Percentiles rank a stretch among this genome's conserved stretches.
These are phyloP conservation scores for Leucosporidium creatinivorum DNA, from an alignment of 768 basidiomycete genomes.

Conservation along the genomic window DNA sequence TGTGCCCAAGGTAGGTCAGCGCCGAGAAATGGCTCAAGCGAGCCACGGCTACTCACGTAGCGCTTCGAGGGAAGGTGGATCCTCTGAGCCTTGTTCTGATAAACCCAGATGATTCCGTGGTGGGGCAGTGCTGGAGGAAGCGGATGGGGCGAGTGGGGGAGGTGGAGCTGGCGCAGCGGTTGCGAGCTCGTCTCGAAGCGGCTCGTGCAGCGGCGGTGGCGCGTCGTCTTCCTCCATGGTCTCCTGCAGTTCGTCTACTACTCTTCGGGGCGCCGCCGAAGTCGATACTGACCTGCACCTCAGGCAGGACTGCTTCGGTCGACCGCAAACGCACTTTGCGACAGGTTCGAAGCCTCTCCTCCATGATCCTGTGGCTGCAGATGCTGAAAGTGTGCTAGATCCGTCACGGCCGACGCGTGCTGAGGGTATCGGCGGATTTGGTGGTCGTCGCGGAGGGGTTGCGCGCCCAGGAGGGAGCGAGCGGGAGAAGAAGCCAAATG, in stretches of 20 bases:
- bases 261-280: not conserved
- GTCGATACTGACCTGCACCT: not conserved
- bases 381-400: not conserved
- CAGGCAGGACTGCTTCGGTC: not conserved
- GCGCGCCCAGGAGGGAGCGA: slow-evolving; percentile 12
- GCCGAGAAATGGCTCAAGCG: too few species aligned
- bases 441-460: not conserved
- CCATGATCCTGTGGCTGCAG: not conserved
- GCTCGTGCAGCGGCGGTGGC: not conserved
- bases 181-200: too few species aligned
- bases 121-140: too few species aligned
- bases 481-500: slow-evolving; percentile 33
- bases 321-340: slow-evolving; percentile 19
- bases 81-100: too few species aligned
- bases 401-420: not conserved
- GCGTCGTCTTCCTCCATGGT: not conserved
- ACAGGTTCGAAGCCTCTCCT: not conserved
- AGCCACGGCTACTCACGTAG: too few species aligned
- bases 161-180: too few species aligned
- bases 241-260: not conserved
- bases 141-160: too few species aligned
- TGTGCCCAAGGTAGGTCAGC: too few species aligned
- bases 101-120: too few species aligned
- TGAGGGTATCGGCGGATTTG: not conserved
- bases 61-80: too few species aligned